Base-by-base conservation (phyloP, 2,329 filamentous ascomycete genomes). In the Neofusicoccum laricinum region DNA sequence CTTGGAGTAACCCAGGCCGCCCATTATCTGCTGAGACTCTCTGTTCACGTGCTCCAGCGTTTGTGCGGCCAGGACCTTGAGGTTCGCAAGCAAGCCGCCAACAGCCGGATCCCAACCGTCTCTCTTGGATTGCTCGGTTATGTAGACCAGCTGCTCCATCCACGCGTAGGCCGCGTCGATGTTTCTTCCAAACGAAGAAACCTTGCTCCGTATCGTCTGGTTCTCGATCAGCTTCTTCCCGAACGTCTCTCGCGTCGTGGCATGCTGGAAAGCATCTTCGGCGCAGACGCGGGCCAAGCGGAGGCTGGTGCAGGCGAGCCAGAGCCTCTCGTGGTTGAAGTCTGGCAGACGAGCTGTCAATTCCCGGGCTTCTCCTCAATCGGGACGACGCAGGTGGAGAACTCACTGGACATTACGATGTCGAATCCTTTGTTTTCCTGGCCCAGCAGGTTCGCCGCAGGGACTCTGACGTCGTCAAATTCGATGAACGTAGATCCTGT, bases 301-400 rank as follows among this genome's bases (percentile, higher is more conserved):
- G 4, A 74, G 69, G 1, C 68, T 72, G 43, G 72, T 70, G 64
- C 73, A 73, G 3, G 70, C 71, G 40, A 74, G 71, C 71, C 72
- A 74, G 17, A 75, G 66, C 7, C 73, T 65, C 66, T 76, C 73
- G 55, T 76, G 72, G 64, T 75, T 76, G 68, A 75, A 75, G 55
- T 75, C 73, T 57, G 46, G 6, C 10, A 30, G 25, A 30, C 25
- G 25, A 30, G 25, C 25, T 30, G 25, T 30, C 25, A 30, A 30
- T 30, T 30, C 4, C 25, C 6, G 2, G 25, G 25, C 25, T 30
- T 30, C 25, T 3, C 25, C 4, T 30, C 2, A 30, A 30, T 5
- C 25, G n/a, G n/a, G n/a, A n/a, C n/a, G n/a, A n/a, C n/a, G n/a
- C n/a, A 30, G 2, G 25, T 1, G 2, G 25, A 30, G 2, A 49